Conservation (phyloP, 2,329 filamentous ascomycete genomes). For the Triangularia setosa region DNA sequence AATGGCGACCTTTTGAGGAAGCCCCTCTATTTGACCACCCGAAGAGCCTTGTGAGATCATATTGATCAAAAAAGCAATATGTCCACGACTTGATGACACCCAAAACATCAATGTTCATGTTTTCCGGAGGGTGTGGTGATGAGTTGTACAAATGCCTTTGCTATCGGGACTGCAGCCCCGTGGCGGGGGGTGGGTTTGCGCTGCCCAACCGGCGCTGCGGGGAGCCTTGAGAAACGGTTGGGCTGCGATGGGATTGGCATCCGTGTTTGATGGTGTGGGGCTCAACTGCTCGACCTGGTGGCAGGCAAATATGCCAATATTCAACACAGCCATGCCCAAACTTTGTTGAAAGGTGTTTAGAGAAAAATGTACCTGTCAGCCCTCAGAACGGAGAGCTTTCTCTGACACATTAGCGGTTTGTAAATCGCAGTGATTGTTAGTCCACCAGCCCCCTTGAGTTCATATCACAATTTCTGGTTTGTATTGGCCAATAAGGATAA, state of each 20-base stretch:
- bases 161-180: constrained; percentile 34
- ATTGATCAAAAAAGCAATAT: background rate
- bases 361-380: background rate
- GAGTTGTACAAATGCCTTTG: constrained; percentile 44
- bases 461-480: background rate
- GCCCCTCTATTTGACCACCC: constrained; percentile 1
- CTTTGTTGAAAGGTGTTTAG: background rate
- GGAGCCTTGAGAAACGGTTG: constrained; percentile 32
- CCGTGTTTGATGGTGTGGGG: constrained; percentile 13
- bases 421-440: background rate
- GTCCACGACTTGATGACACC: constrained; percentile 1
- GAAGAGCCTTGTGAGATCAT: background rate
- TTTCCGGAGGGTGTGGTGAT: constrained; percentile 36
- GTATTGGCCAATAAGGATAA: background rate
- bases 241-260: constrained; percentile 33
- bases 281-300: background rate
- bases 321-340: background rate
- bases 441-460: background rate
- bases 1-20: constrained; percentile 4
- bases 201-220: constrained; percentile 45
- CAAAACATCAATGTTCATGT: background rate
- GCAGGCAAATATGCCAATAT: constrained; percentile 1
- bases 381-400: background rate
- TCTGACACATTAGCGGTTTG: background rate
- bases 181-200: constrained; percentile 37